These are phyloP conservation scores for Bertia moriformis DNA, from an alignment of 2,329 filamentous ascomycete genomes.

Conservation along the genomic window DNA sequence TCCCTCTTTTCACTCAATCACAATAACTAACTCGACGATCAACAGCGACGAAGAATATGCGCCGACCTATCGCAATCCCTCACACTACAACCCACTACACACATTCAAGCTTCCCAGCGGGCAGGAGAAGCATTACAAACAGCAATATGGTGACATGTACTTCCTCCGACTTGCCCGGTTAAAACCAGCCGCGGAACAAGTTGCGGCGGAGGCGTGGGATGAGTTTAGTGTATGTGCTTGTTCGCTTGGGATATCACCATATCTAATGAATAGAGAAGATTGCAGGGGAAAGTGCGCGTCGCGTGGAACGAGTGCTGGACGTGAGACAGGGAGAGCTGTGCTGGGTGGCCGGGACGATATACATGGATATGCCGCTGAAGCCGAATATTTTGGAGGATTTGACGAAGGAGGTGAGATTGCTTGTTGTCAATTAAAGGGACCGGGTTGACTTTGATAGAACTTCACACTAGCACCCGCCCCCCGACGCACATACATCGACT, in stretches of 20 bases:
- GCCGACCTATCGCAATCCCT: constrained; percentile 9
- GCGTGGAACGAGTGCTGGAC: constrained; percentile 79
- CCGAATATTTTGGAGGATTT: constrained; percentile 93
- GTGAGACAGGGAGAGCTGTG: constrained; percentile 90
- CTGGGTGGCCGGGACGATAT: constrained; percentile 88
- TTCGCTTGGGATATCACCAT: too few species aligned
- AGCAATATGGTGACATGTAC: constrained; percentile 97
- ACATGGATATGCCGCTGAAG: constrained; percentile 94
- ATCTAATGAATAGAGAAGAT: constrained; percentile 33
- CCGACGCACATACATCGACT: constrained; percentile 59
- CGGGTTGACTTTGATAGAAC: constrained; percentile 28
- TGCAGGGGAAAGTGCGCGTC: constrained; percentile 58
- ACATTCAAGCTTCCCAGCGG: constrained; percentile 52
- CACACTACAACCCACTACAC: constrained; percentile 59
- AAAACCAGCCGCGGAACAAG: constrained; percentile 66
- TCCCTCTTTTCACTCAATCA: background rate
- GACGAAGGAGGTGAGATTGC: constrained; percentile 63
- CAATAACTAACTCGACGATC: background rate
- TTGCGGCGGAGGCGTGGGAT: constrained; percentile 64
- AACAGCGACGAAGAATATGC: background rate
- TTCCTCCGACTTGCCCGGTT: constrained; percentile 79
- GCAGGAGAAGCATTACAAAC: constrained; percentile 63
- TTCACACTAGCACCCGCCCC: constrained; percentile 76
- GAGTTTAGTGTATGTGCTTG: constrained; percentile 20
- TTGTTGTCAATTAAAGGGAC: background rate